Evolutionary conservation across 2,329 filamentous ascomycete species (phyloP).

Genomic region (Colletotrichum musicola): DNA sequence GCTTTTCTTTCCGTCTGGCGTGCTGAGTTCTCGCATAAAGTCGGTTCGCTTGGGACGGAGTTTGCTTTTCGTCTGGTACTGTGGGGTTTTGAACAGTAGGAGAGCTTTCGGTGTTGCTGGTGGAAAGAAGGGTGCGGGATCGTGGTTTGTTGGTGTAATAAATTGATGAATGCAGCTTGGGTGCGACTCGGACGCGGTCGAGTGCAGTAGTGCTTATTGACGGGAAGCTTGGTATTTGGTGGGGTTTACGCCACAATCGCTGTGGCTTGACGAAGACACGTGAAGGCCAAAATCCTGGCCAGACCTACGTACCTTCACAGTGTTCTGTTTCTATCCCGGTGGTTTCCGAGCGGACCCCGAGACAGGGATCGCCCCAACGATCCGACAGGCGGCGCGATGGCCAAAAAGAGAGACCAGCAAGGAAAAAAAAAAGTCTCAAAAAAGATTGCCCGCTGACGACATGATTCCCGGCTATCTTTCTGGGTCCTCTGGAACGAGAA

Average conservation of each 20-base stretch:
- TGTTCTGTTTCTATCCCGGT: constrained; percentile 11
- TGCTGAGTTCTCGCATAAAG: constrained; percentile 52
- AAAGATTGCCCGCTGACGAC: constrained; percentile 30
- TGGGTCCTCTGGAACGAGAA: constrained; percentile 15
- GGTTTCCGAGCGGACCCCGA: constrained; percentile 37
- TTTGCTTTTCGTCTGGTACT: neutral
- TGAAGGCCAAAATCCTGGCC: neutral
- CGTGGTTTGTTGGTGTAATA: too few relatives aligned
- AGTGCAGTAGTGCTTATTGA: neutral
- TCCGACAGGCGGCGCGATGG: constrained; percentile 13
- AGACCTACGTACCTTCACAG: neutral
- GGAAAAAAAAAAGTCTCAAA: constrained; percentile 35
- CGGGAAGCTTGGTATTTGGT: too few relatives aligned
- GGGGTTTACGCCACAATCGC: neutral
- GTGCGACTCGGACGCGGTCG: constrained; percentile 25
- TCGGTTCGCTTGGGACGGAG: neutral
- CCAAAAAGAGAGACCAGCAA: constrained; percentile 28
- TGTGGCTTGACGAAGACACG: constrained; percentile 14
- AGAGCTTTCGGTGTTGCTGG: too few relatives aligned
- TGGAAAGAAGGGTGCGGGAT: too few relatives aligned
- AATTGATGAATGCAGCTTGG: neutral
- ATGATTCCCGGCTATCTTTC: constrained; percentile 28
- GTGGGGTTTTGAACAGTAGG: neutral
- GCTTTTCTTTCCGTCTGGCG: constrained; percentile 36
- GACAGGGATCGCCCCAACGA: constrained; percentile 28